Conservation (phyloP, 75 land plant genomes). For the Azolla pinnata region DNA sequence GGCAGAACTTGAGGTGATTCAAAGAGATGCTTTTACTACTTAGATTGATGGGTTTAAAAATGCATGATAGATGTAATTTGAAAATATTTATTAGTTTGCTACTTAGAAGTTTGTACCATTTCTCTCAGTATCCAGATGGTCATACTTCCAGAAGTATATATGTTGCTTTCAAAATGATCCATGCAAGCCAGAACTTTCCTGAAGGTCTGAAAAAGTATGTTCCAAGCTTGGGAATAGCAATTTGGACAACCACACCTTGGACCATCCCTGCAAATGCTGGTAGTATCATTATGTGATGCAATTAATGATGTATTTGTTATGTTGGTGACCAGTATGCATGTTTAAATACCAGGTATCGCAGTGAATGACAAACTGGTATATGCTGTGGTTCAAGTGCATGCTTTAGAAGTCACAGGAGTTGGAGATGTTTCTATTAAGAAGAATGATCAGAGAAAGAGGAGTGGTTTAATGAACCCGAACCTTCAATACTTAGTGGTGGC, state of each 20-base stretch:
- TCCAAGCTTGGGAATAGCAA: constrained; percentile 64
- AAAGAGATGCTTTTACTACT: too few species aligned
- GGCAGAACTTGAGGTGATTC: constrained; percentile 95
- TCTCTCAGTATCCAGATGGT: constrained; percentile 89
- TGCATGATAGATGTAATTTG: too few species aligned
- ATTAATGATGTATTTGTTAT: too few species aligned
- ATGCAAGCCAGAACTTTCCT: constrained; percentile 32
- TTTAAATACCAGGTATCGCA: constrained; percentile 86
- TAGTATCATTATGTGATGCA: too few species aligned
- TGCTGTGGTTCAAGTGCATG: constrained; percentile 61
- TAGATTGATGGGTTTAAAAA: too few species aligned
- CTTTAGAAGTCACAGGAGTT: neutral
- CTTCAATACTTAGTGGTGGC: constrained; percentile 66
- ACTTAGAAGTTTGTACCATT: too few species aligned
- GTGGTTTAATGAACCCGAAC: constrained; percentile 29
- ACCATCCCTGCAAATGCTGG: constrained; percentile 98
- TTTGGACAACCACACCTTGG: constrained; percentile 99
- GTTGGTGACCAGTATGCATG: too few species aligned
- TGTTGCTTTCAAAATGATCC: constrained; percentile 58
- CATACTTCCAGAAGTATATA: constrained; percentile 88
- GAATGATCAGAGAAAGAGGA: constrained; percentile 29
- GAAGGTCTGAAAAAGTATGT: constrained; percentile 45
- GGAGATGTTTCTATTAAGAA: constrained; percentile 25
- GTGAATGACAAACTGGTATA: constrained; percentile 79
- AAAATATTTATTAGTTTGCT: too few species aligned